phyloP scores from a whole-genome alignment of 2,329 filamentous ascomycete genomes.

The Sporothrix globosa region DNA sequence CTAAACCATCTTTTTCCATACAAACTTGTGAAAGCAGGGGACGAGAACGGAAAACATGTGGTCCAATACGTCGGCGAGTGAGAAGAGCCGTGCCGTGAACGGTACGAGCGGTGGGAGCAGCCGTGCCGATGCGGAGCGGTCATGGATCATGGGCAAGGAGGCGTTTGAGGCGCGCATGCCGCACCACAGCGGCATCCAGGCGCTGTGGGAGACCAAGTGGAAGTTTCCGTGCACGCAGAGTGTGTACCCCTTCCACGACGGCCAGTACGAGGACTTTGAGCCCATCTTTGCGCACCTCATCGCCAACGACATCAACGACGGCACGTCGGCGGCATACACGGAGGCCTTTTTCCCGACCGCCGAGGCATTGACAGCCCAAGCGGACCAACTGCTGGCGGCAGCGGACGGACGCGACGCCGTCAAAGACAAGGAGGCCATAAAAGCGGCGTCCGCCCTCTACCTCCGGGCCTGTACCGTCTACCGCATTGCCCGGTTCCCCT shows the following conservation, averaged over 20 bases:
- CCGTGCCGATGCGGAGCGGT: not conserved
- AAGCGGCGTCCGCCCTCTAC: slow-evolving; percentile 64
- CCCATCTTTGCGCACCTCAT: slow-evolving; percentile 69
- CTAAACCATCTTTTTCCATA: not conserved
- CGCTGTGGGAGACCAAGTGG: slow-evolving; percentile 78
- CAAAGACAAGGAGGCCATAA: slow-evolving; percentile 42
- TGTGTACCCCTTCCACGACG: slow-evolving; percentile 76
- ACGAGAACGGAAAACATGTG: not conserved
- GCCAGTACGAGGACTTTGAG: slow-evolving; percentile 67
- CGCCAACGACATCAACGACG: slow-evolving; percentile 64
- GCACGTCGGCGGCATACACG: slow-evolving; percentile 67
- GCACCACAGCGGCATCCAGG: slow-evolving; percentile 63
- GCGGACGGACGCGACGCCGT: slow-evolving; percentile 38
- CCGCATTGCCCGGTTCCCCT: slow-evolving; percentile 72
- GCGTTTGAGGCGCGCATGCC: slow-evolving; percentile 53
- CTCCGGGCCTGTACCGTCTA: slow-evolving; percentile 74
- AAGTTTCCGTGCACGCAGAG: slow-evolving; percentile 65
- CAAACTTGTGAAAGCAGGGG: not conserved
- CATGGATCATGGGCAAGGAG: slow-evolving; percentile 51
- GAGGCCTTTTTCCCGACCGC: slow-evolving; percentile 64
- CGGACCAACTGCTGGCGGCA: slow-evolving; percentile 44
- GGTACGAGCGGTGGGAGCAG: not conserved
- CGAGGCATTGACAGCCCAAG: slow-evolving; percentile 57
- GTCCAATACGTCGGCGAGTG: not conserved
- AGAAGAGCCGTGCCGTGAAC: not conserved